Percentiles rank a stretch among this genome's conserved stretches.
phyloP scores from a whole-genome alignment of 2,329 filamentous ascomycete genomes.

The Aspergillus viridinutans region DNA sequence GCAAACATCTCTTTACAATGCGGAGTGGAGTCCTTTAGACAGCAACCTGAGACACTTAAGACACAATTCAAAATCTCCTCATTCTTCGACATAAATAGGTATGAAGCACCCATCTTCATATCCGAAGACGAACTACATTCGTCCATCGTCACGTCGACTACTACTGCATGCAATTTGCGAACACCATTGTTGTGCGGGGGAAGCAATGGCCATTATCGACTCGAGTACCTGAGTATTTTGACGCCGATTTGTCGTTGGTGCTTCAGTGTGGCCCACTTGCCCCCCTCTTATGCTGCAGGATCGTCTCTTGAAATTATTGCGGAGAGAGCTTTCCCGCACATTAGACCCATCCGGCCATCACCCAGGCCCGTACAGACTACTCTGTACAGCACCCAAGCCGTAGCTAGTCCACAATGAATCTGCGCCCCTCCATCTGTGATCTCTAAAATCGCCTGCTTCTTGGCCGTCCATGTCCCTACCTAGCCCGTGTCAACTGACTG shows the following conservation, averaged over 20 bases:
- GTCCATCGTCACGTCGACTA: neutral
- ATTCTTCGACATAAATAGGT: neutral
- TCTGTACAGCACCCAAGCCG: neutral
- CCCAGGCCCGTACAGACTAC: neutral
- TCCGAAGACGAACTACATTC: neutral
- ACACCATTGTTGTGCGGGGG: neutral
- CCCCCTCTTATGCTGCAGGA: constrained; percentile 12
- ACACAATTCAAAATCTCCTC: neutral
- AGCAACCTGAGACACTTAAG: neutral
- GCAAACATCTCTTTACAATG: neutral
- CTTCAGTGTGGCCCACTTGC: constrained; percentile 2
- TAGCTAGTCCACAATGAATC: neutral
- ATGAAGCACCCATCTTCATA: neutral
- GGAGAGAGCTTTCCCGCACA: constrained; percentile 18
- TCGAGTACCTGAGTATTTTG: neutral
- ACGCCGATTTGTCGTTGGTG: neutral
- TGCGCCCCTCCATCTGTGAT: neutral
- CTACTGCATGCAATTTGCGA: neutral
- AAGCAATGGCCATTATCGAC: neutral
- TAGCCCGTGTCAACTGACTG: neutral
- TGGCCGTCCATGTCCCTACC: neutral
- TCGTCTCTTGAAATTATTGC: constrained; percentile 13
- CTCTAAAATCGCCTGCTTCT: neutral
- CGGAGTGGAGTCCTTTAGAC: neutral
- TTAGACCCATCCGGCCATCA: constrained; percentile 3